These are phyloP conservation scores for Xylona heveae DNA, from an alignment of 495 filamentous ascomycete genomes.

Conservation along the genomic window DNA sequence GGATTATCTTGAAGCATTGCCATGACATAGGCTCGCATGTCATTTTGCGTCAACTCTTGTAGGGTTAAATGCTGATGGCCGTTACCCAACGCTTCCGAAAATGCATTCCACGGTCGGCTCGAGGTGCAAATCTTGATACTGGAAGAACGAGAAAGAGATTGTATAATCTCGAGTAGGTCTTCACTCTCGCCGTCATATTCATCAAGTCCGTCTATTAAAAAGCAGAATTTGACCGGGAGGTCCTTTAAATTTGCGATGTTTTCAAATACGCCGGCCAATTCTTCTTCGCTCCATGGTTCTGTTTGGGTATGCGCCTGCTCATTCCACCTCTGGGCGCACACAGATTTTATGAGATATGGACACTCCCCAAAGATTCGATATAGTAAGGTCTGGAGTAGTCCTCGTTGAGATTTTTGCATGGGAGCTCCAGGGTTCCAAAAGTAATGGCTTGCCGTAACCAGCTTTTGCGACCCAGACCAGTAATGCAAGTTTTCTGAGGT, in stretches of 20 bases:
- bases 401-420: conserved; percentile 17
- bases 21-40: conserved; percentile 14
- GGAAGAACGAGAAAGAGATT: conserved; percentile 1
- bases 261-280: conserved; percentile 1
- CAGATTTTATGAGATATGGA: conserved; percentile 14
- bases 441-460: conserved; percentile 20
- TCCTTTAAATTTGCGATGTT: not conserved
- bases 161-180: conserved; percentile 10
- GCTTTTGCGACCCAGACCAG: conserved; percentile 15
- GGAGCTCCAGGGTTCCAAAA: conserved; percentile 18
- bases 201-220: conserved; percentile 28
- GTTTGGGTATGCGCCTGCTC: not conserved
- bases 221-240: conserved; percentile 14
- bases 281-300: not conserved
- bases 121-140: conserved; percentile 27
- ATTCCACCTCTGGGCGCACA: conserved; percentile 8
- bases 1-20: conserved; percentile 7
- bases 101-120: conserved; percentile 25
- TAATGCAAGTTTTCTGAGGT: conserved; percentile 4
- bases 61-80: conserved; percentile 6
- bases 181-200: conserved; percentile 17
- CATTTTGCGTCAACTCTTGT: conserved; percentile 9
- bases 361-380: conserved; percentile 16
- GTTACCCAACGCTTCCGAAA: conserved; percentile 18
- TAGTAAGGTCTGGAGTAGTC: conserved; percentile 21